Evolutionary conservation across 768 basidiomycete species (phyloP).

Genomic region (Atractiella rhizophila): DNA sequence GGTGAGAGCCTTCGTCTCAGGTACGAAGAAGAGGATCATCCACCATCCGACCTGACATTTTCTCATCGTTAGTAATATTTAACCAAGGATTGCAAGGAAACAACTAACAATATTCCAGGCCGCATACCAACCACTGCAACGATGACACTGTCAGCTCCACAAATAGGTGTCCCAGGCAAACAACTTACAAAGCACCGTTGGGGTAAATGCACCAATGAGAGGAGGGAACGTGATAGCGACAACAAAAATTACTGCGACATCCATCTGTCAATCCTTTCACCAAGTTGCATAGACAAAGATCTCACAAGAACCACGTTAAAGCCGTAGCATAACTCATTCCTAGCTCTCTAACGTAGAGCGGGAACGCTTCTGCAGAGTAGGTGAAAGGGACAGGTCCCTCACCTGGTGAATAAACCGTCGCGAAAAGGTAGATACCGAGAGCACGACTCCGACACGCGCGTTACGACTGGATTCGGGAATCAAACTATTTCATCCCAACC

Average conservation of each 20-base stretch:
- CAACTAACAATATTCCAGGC: conserved; percentile 16
- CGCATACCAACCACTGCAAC: conserved; percentile 9
- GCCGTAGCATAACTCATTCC: conserved; percentile 13
- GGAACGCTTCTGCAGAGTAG: conserved; percentile 14
- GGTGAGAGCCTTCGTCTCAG: conserved; percentile 16
- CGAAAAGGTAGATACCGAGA: conserved; percentile 10
- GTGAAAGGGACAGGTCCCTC: conserved; percentile 11
- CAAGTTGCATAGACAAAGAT: not conserved
- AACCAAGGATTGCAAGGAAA: too few species aligned
- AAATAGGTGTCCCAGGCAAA: not conserved
- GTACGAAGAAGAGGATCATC: conserved; percentile 10
- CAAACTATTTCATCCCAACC: not conserved
- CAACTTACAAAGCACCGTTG: conserved; percentile 4
- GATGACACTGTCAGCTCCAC: not conserved
- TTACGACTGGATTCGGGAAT: conserved; percentile 21
- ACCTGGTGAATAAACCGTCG: conserved; percentile 10
- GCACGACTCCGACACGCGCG: conserved; percentile 18
- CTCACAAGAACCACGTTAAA: not conserved
- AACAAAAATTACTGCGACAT: not conserved
- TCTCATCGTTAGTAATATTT: too few species aligned
- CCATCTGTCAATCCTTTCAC: too few species aligned
- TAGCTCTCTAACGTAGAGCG: conserved; percentile 14
- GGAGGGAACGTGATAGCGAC: conserved; percentile 13
- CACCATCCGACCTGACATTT: too few species aligned
- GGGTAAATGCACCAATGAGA: conserved; percentile 8